Base-by-base conservation (phyloP, 306 rosid species). In the Erythrophleum fordii region DNA sequence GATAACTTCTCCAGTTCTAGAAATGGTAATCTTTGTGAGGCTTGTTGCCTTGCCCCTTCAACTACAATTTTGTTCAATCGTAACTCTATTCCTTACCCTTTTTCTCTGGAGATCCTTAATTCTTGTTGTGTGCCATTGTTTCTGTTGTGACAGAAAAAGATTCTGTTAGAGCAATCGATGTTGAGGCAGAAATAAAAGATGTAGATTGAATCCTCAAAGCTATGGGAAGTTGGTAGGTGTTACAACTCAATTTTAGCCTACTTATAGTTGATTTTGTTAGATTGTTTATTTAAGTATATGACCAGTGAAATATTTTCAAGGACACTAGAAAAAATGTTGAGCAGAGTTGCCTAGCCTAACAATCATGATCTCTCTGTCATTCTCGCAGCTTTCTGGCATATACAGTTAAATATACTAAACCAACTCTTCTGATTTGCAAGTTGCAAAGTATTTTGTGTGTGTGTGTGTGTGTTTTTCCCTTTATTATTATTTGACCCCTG, bases 171-270 rank as follows among this genome's bases (percentile, higher is more conserved):
- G 89, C 89, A 59, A 89, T 95, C 69, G 99, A 95, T 83, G 83
- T 95, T 77, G 99, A 95, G 90, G 99, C 97, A 23, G 97, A 95
- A 75, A 77, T 95, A 52, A 90, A 88, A 82, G 99, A 95, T 80
- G 99, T 86, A 56, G 99, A 95, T 64, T 95, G 87, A 91, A 65
- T 75, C n/a, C 29, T 17, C 34, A 14, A 20, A 64, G 75, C 52
- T 37, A 39, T 66, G 18, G 52, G 20, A 41, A 67, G 18, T 41
- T 41, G 52, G 52, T 67, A 2, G 23, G n/a, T 42, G 7, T 41
- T 42, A 17, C 39, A 14, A 18, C 26, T 9, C 14, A 17, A 17
- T 35, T 64, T 9, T 53, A 20, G 59, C 26, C 26, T 8, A 9
- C 28, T 20, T 20, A 3, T 52, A 11, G 59, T 58, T 58, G 14